Conservation (phyloP, 345 rosid species). For the Psidium friedrichsthalianum region DNA sequence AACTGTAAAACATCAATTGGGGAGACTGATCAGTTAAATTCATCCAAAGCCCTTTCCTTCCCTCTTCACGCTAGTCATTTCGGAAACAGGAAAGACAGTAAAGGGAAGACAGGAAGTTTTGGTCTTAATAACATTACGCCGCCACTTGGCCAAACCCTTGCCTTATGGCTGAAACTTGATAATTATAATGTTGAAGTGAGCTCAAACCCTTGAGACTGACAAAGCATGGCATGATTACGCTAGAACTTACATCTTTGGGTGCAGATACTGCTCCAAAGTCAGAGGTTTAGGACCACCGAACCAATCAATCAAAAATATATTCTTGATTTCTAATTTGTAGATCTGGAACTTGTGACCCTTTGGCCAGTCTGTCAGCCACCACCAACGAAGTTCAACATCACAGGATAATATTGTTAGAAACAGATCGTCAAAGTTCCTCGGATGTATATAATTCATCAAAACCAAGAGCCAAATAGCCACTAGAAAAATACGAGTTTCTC, state of each 20-base stretch:
- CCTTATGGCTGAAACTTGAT: not conserved
- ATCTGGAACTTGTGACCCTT: constrained; percentile 50
- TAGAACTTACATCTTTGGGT: constrained; percentile 28
- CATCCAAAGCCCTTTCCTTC: not conserved
- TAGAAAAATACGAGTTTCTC: not conserved
- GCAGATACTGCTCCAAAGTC: constrained; percentile 69
- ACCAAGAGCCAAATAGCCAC: not conserved
- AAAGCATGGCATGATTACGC: not conserved
- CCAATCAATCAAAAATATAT: constrained; percentile 83
- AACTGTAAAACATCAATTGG: not conserved
- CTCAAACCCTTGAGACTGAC: not conserved
- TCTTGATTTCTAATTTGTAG: constrained; percentile 59
- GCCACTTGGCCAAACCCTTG: not conserved
- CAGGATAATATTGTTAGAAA: not conserved
- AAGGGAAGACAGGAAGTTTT: not conserved
- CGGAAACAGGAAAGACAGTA: not conserved
- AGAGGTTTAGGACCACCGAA: constrained; percentile 87
- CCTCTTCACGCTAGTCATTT: not conserved
- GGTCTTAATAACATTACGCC: not conserved
- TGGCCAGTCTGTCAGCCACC: constrained; percentile 64
- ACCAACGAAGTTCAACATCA: not conserved
- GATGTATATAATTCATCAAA: not conserved
- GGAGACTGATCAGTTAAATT: not conserved
- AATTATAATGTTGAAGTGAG: not conserved
- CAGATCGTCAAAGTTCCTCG: not conserved